Conservation (phyloP, 441 rosid species). For the Bocquillonia castaneifolia region DNA sequence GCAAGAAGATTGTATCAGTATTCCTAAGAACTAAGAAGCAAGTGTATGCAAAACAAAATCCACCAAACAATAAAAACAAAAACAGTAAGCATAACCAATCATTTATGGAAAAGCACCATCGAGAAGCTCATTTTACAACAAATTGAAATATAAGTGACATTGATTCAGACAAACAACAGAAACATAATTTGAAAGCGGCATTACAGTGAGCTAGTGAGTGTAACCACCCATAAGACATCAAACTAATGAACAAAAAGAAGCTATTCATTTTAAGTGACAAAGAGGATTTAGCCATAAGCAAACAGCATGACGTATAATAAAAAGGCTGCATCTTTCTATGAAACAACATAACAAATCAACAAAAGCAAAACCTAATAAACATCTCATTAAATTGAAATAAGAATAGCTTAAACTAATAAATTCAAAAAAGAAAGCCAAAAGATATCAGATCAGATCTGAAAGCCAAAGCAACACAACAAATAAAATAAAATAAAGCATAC, state of each 20-base stretch:
- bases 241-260: too few relatives aligned
- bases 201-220: neutral
- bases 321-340: neutral
- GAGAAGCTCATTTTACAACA: neutral
- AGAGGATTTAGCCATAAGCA: neutral
- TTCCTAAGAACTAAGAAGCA: too few relatives aligned
- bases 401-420: too few relatives aligned
- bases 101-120: too few relatives aligned
- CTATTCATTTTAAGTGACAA: neutral
- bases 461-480: neutral
- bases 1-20: too few relatives aligned
- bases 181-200: neutral
- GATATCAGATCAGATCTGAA: slow-evolving; percentile 31
- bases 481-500: neutral
- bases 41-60: too few relatives aligned
- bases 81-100: too few relatives aligned
- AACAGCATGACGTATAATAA: neutral
- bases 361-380: neutral
- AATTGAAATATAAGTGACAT: neutral
- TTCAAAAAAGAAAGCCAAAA: neutral
- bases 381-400: neutral
- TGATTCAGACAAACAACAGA: neutral
- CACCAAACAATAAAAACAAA: too few relatives aligned
- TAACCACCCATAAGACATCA: too few relatives aligned
- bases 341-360: slow-evolving; percentile 3